phyloP scores from a whole-genome alignment of 2,329 filamentous ascomycete genomes.

The Aspergillus fumigatiaffinis region DNA sequence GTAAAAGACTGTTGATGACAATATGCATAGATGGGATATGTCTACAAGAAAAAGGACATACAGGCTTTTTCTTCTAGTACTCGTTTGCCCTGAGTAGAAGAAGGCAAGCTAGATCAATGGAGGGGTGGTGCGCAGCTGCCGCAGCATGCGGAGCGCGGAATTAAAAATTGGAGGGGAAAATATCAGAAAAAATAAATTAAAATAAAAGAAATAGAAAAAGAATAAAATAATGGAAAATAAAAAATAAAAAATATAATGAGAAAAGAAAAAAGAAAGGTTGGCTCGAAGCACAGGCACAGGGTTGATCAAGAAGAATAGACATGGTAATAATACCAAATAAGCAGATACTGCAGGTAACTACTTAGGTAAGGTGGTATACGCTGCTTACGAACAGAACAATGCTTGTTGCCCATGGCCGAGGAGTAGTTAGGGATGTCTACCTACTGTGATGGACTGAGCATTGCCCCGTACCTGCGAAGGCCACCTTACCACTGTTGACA shows the following conservation, averaged over 20 bases:
- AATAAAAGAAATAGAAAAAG: slow-evolving; percentile 3
- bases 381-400: too few species aligned
- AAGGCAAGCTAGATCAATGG: slow-evolving; percentile 3
- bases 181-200: slow-evolving; percentile 13
- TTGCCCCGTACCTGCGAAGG: too few species aligned
- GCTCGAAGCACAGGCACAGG: slow-evolving; percentile 15
- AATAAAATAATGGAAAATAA: background rate
- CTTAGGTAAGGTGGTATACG: too few species aligned
- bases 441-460: background rate
- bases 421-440: background rate
- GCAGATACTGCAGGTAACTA: background rate
- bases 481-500: background rate
- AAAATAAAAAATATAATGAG: slow-evolving; percentile 2
- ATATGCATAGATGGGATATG: slow-evolving; percentile 10
- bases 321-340: slow-evolving; percentile 6
- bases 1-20: background rate
- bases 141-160: slow-evolving; percentile 22
- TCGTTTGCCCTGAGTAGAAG: slow-evolving; percentile 9
- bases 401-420: too few species aligned
- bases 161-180: slow-evolving; percentile 17
- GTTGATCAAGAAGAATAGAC: slow-evolving; percentile 14
- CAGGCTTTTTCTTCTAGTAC: slow-evolving; percentile 2
- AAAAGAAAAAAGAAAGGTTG: slow-evolving; percentile 10
- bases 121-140: slow-evolving; percentile 1
- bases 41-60: slow-evolving; percentile 1